phyloP scores from a whole-genome alignment of 148 eudicot genomes.

The Diospyros lotus region DNA sequence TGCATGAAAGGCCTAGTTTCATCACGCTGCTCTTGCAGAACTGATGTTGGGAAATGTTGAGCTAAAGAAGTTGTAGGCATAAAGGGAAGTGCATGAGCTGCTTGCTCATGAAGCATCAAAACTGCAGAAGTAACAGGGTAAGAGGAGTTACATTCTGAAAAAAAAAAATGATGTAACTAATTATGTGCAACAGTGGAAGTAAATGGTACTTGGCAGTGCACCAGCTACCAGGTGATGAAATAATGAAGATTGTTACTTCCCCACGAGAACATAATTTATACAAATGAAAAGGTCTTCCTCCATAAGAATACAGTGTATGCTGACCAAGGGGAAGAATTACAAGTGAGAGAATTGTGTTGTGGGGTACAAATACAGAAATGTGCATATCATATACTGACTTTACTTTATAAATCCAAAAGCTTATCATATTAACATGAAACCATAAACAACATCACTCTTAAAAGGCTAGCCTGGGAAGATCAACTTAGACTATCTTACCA shows the following conservation, averaged over 20 bases:
- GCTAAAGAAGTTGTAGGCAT: conserved; percentile 38
- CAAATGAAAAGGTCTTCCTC: background rate
- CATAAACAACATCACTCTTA: background rate
- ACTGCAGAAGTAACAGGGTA: conserved; percentile 36
- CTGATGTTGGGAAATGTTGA: conserved; percentile 57
- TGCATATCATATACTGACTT: background rate
- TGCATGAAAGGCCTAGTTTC: conserved; percentile 44
- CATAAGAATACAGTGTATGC: background rate
- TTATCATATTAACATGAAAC: background rate
- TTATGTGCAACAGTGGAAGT: background rate
- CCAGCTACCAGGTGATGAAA: background rate
- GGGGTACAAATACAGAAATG: background rate
- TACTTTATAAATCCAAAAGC: background rate
- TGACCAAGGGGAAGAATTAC: background rate
- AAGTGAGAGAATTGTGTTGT: background rate
- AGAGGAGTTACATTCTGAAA: background rate
- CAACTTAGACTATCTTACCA: too few species aligned
- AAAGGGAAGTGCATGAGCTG: conserved; percentile 34
- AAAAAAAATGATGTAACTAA: background rate
- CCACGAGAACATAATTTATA: background rate
- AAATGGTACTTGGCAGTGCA: background rate
- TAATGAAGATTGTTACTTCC: background rate
- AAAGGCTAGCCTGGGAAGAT: background rate
- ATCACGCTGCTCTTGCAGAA: conserved; percentile 62
- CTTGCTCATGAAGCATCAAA: conserved; percentile 54